Conservation (phyloP, 805 yeast species). For the Starmera dryadoides region DNA sequence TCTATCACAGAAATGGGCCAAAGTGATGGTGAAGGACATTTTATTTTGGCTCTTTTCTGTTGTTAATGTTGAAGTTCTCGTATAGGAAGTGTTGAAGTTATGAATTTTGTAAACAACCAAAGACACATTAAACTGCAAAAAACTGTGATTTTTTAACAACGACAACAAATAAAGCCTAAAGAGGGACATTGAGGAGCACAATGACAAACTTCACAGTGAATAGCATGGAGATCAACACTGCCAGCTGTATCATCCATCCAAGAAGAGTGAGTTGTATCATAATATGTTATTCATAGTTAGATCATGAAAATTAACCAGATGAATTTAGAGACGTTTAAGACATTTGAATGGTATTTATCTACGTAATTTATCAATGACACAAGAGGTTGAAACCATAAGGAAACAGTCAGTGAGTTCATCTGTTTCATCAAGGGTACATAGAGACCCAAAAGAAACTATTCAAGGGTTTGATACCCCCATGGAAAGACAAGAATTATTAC, state of each 20-base stretch:
- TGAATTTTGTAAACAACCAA: no score
- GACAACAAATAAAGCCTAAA: no score
- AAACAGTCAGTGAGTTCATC: neutral
- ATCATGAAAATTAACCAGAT: no score
- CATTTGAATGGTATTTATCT: constrained; percentile 1
- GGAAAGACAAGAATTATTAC: constrained; percentile 14
- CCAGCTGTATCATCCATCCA: constrained; percentile 11
- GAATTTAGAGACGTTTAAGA: constrained; percentile 1
- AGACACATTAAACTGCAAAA: no score
- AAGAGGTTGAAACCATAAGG: neutral
- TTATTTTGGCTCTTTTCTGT: constrained; percentile 2
- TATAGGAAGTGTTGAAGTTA: neutral
- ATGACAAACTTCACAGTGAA: neutral
- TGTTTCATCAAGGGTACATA: neutral
- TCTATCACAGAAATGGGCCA: constrained; percentile 73
- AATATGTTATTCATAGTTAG: neutral
- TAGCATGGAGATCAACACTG: constrained; percentile 3
- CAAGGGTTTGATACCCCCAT: constrained; percentile 13
- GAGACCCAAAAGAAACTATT: constrained; percentile 1
- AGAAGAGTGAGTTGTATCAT: constrained; percentile 8
- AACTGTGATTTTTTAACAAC: no score
- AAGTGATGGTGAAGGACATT: constrained; percentile 39
- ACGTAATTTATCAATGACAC: neutral
- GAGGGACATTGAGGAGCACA: no score
- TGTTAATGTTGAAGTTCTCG: neutral